Conservation (phyloP, 257 asterid genomes). For the Gynochthodes officinalis region DNA sequence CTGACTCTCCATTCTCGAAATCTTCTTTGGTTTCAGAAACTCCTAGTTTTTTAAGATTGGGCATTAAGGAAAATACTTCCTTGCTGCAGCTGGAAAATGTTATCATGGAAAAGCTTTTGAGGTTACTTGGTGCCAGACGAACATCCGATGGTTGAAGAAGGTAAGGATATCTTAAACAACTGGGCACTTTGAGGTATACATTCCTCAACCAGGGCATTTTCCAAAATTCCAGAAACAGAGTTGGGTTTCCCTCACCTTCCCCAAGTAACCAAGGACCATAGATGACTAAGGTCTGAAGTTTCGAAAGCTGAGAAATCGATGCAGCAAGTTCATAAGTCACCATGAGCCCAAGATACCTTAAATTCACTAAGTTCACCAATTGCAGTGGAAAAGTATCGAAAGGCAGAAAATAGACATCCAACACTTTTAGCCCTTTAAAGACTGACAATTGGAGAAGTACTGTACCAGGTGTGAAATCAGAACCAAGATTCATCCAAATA, state of each 20-base stretch:
- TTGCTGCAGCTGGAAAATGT: slow-evolving; percentile 20
- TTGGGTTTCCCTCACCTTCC: neutral
- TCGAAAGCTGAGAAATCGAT: slow-evolving; percentile 4
- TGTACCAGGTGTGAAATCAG: neutral
- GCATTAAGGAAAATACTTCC: slow-evolving; percentile 19
- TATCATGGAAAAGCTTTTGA: slow-evolving; percentile 21
- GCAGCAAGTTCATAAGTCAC: slow-evolving; percentile 21
- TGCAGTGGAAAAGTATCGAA: slow-evolving; percentile 8
- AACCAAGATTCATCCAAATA: too few species aligned
- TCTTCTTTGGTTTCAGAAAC: slow-evolving; percentile 24
- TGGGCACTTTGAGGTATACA: slow-evolving; percentile 19
- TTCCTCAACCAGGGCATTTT: slow-evolving; percentile 27
- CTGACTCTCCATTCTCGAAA: neutral
- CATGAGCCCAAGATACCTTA: neutral
- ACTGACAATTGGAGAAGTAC: slow-evolving; percentile 10
- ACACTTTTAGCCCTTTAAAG: slow-evolving; percentile 28
- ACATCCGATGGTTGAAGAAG: neutral
- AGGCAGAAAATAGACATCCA: slow-evolving; percentile 24
- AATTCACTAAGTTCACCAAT: neutral
- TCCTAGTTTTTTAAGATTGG: slow-evolving; percentile 32
- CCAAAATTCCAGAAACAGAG: slow-evolving; percentile 7
- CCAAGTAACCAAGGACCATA: slow-evolving; percentile 16
- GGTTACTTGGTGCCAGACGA: slow-evolving; percentile 3
- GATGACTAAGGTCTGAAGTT: slow-evolving; percentile 33
- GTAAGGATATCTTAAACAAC: slow-evolving; percentile 14